Conservation (phyloP, 148 eudicot genomes). For the Nyssa sinensis region DNA sequence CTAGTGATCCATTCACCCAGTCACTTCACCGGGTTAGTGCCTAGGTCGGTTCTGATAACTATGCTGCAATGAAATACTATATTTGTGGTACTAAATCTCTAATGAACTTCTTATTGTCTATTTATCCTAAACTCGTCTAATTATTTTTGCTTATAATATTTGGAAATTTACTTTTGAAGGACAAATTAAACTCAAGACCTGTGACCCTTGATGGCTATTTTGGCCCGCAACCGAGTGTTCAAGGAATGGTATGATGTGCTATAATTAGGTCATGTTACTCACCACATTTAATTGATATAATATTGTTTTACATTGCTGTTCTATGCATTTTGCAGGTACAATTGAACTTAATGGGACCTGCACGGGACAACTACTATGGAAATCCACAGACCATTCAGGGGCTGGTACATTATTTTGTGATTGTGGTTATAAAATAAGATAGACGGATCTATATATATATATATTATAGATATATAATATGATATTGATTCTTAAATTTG, state of each 20-base stretch:
- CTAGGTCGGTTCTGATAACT: no score
- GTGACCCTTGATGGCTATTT: conserved; percentile 76
- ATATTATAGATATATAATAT: background rate
- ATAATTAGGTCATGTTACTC: conserved; percentile 1
- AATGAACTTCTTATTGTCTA: background rate
- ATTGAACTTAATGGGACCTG: conserved; percentile 86
- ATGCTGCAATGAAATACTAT: background rate
- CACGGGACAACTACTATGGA: conserved; percentile 75
- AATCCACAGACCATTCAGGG: conserved; percentile 78
- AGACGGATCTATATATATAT: background rate
- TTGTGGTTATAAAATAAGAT: conserved; percentile 4
- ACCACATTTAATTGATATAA: background rate
- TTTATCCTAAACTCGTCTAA: background rate
- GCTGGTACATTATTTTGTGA: conserved; percentile 53
- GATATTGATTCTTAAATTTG: conserved; percentile 1
- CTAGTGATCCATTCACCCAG: no score
- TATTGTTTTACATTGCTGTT: background rate
- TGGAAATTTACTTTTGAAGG: conserved; percentile 48
- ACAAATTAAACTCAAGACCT: conserved; percentile 66
- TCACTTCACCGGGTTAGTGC: no score
- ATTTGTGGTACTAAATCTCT: background rate
- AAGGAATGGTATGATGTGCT: conserved; percentile 74
- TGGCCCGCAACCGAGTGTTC: conserved; percentile 67
- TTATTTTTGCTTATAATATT: background rate
- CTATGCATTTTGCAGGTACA: conserved; percentile 55